Conservation (phyloP, 2,329 filamentous ascomycete species). For the Sporothrix inflata region DNA sequence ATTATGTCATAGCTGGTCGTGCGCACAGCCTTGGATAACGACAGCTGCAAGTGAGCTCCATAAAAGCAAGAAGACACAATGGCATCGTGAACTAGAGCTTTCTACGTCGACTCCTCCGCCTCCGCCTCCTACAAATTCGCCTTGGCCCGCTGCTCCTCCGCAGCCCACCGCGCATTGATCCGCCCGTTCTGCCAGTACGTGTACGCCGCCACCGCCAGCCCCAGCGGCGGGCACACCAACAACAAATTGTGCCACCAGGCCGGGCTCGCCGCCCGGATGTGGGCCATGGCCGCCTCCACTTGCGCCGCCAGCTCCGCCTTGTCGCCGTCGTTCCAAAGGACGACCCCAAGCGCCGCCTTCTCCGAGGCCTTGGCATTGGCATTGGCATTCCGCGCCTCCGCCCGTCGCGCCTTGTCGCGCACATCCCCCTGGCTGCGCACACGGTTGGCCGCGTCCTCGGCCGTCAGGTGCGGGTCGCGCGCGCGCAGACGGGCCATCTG, state of each 20-base stretch:
- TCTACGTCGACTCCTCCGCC: not conserved
- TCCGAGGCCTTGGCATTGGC: conserved; percentile 58
- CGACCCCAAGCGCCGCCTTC: conserved; percentile 51
- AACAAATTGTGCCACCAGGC: conserved; percentile 79
- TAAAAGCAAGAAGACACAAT: too few species aligned
- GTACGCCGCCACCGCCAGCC: conserved; percentile 68
- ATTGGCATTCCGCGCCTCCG: conserved; percentile 60
- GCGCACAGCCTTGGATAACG: too few species aligned
- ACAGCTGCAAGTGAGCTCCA: too few species aligned
- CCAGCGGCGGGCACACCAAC: conserved; percentile 73
- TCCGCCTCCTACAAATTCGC: conserved; percentile 44
- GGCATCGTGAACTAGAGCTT: too few species aligned
- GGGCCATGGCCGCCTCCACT: conserved; percentile 66
- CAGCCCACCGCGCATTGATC: conserved; percentile 72
- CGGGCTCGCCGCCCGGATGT: conserved; percentile 67
- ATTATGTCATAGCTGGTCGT: too few species aligned
- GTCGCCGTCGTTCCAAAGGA: conserved; percentile 88
- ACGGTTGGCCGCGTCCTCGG: conserved; percentile 85
- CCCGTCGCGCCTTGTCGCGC: conserved; percentile 76
- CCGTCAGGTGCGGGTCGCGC: conserved; percentile 75
- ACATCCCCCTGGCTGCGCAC: conserved; percentile 88
- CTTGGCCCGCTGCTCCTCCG: conserved; percentile 54
- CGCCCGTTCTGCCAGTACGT: conserved; percentile 72
- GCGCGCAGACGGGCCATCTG: conserved; percentile 80
- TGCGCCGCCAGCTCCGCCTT: conserved; percentile 69